Base-by-base conservation (phyloP, 768 basidiomycete genomes). In the Hypsizygus marmoreus region DNA sequence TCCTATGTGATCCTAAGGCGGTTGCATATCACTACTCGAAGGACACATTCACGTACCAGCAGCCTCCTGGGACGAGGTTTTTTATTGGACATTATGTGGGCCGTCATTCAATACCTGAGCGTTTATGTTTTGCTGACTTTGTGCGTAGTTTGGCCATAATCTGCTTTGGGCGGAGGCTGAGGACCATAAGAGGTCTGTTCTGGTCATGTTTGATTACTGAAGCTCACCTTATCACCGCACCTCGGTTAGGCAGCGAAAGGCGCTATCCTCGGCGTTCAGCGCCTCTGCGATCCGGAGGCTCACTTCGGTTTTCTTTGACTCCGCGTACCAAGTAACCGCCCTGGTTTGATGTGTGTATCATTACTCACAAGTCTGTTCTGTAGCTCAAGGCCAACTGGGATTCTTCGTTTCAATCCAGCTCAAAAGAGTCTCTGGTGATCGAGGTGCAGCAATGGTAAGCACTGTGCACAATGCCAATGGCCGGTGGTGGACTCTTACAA, bases 401-500 rank as follows among this genome's bases (percentile, higher is more conserved):
- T 36, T 26, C 36, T 25, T 48, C 50, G 36, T 54, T 66, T 43
- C 67, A 60, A 23, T 31, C 30, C 3, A 22, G 37, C 12, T 31
- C 52, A 11, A 42, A 34, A 11, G 59, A 54, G 16, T 51, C 57
- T 6, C 50, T 60, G 0, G 22, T 71, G 6, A 65, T 77, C 16
- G 73, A 78, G 16, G 70, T 77, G 8, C 69, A 77, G 41, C 59
- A 57, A 30, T 77, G 76, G 71, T 70, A 42, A 11, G 59, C 7
- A 4, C 4, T 13, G 4, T 12, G 12, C 22, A 5, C 11, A 17
- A 3, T 19, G n/a, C 28, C 4, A 5, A 36, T 20, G 4, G 20
- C 25, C 3, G 40, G n/a, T 19, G 20, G 2, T 14, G 5, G 16
- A n/a, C n/a, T n/a, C n/a, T n/a, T n/a, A n/a, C n/a, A n/a, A n/a